Evolutionary conservation across 768 basidiomycete genomes (phyloP), one percentile per base, ranked within the genome.

Genomic region (Pleurotus djamor): DNA sequence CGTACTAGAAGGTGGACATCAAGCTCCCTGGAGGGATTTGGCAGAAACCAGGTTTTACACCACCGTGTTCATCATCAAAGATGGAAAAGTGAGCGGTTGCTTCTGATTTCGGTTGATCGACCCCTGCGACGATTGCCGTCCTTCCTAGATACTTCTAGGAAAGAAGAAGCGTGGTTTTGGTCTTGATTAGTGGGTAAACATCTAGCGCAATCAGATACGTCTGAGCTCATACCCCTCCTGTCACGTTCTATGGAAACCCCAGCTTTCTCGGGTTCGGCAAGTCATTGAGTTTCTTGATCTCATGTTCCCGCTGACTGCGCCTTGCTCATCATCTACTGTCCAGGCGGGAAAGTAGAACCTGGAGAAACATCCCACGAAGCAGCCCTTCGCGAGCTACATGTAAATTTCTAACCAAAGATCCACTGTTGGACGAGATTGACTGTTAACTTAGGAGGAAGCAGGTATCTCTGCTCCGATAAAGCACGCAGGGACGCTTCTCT

Each of bases 151-250:
- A 12, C 72, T 93, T 13, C 79, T 93, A 7, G 91, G 91, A 3
- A 82, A 81, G 65, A 93, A 93, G 72, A 92, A 92, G 68, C 80
- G 91, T 28, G 91, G 91, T 1, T 86, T 91, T 67, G 91, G 91
- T 92, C 92, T 79, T 55, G 34, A 68, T 59, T 12, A 41, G 36
- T 47, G 16, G 3, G 33, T 32, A 38, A 10, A 17, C 28, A 41
- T 35, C 12, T 17, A 7, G 34, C 9, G 9, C 33, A 17, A 36
- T 59, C 52, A 37, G 14, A 41, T 12, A 28, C 41, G 35, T 28
- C 21, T 28, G 21, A 41, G 38, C n/a, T 41, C 38, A 41, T 9
- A n/a, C 2, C n/a, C 38, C n/a, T n/a, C n/a, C n/a, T n/a, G n/a
- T n/a, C n/a, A 41, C 38, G 9, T 10, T 9, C 1, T 10, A 4